Evolutionary conservation across 2,329 filamentous ascomycete genomes (phyloP), one percentile per base, ranked within the genome.

Genomic region (Paecilomyces fulvus): DNA sequence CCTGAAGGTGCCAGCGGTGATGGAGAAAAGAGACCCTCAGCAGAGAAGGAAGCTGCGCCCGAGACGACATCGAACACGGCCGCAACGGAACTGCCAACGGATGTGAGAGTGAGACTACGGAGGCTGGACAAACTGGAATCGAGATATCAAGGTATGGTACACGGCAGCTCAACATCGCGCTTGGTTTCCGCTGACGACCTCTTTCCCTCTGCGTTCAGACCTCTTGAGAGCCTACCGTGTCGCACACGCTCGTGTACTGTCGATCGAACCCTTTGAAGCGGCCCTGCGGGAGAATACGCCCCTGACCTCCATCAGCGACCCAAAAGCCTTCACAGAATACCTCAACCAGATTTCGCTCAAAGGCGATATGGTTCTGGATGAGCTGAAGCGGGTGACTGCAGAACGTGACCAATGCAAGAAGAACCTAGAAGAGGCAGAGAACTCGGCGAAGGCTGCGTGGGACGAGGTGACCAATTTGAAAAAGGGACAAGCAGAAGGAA

Each of bases 261-360:
- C 88, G 2, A 95, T 97, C 66, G 94, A 97, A 67, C 88, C 90
- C 0, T 99, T 99, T 70, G 94, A 99, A 74, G 87, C 89, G 55
- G 86, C 88, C 0, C 80, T 99, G 7, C 89, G 90, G 64, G 94
- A 99, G 69, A 89, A 95, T 65, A 99, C 94, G 0, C 92, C 94
- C 2, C 77, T 97, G 33, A 89, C 89, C 3, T 92, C 90, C 14
- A 96, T 99, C 64, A 81, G 80, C 63, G 94, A 99, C 58, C 90
- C 92, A 0, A 83, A 84, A 54, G 87, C 91, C 1, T 79, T 99
- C 31, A 83, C 91, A 6, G 92, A 97, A 72, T 99, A 96, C 67
- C 79, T 99, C 28, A 90, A 87, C 63, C 90, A 96, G 71, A 75
- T 95, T 46, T 92, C 86, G 59, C 73, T 92, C 54, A 92, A 95